Base-by-base conservation (phyloP, 2,329 filamentous ascomycete species). In the Diaporthe sp. region DNA sequence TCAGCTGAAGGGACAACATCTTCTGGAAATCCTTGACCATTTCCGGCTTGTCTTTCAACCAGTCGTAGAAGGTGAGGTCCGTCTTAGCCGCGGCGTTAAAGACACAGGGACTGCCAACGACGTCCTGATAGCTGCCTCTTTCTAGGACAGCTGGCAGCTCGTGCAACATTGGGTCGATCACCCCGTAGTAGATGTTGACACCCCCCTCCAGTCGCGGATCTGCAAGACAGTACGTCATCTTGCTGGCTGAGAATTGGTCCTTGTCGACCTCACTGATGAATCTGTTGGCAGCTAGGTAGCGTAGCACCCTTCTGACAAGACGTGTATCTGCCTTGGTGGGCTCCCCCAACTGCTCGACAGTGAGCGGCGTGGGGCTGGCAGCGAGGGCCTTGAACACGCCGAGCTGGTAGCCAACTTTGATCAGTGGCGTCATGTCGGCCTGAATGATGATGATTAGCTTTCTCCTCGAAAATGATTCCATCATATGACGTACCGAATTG, bases 81-180 rank as follows among this genome's bases (percentile, higher is more conserved):
- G 55, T 58, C 0, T 58, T 58, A 17, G 28, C 28, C 28, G 55
- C 55, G 28, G 55, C 55, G 17, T 58, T 58, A 17, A 58, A 58
- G 7, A 58, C 55, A 28, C 28, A 58, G 28, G 55, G 55, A 12
- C 22, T 58, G 55, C 55, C 55, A 22, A 58, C 28, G 4, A 13
- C 28, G 37, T 58, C 55, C 12, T 37, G 28, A 37, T 37, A 58
- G 31, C n/a, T 58, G 28, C 15, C 4, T 12, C 55, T 58, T 22
- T 58, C 55, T 1, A 58, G 31, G 55, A 58, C 34, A 58, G 55
- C 55, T 22, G 55, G 55, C 55, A 58, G 17, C 55, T 58, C 55
- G 17, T 58, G 55, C 28, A 58, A 31, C 55, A 58, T 58, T 58
- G 55, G 55, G 31, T 58, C 55, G 13, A 58, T 58, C 55, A 58